Evolutionary conservation across 2,329 filamentous ascomycete species (phyloP), one percentile per base, ranked within the genome.

Genomic region (Ilyonectria robusta): DNA sequence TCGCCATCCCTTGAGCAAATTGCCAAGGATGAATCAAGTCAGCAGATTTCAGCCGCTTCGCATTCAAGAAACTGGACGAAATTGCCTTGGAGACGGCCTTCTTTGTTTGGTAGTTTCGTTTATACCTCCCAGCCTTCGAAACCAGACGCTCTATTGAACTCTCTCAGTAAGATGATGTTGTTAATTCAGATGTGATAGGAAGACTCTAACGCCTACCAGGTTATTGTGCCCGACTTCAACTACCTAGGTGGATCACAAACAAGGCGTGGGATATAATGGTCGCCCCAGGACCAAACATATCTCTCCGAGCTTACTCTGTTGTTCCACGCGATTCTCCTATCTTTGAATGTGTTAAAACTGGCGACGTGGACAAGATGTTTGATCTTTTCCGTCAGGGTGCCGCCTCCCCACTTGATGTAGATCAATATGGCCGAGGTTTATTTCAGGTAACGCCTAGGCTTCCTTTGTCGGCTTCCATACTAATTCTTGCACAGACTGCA

Each of bases 161-260:
- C 44, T 6, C 44, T 10, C 10, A 11, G 44, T 47, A 4, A 47
- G 44, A 26, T 8, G 13, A 40, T 13, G 5, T 17, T 15, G 17
- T 11, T 4, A 33, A 33, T 33, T 33, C 31, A 6, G 26, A 11
- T 33, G 11, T 2, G 8, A 33, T 3, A 33, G 31, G 31, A 11
- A 3, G 2, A 33, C 9, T 11, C 53, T 17, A 47, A 47, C 21
- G 15, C 4, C 10, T 47, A 9, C 21, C 19, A 55, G 53, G 15
- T 15, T 37, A 55, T 29, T 17, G 8, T 37, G 29, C 35, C 7
- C 53, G 53, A 13, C 19, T 55, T 23, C 35, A 35, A 17, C 8
- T 40, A 21, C 53, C 53, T 35, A 19, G 53, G 11, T 55, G 53
- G 53, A 55, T 55, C 29, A 26, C 29, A 21, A 55, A 55, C n/a